These are phyloP conservation scores for Trichoderma sp. DNA, from an alignment of 2,329 filamentous ascomycete genomes.

Conservation along the genomic window DNA sequence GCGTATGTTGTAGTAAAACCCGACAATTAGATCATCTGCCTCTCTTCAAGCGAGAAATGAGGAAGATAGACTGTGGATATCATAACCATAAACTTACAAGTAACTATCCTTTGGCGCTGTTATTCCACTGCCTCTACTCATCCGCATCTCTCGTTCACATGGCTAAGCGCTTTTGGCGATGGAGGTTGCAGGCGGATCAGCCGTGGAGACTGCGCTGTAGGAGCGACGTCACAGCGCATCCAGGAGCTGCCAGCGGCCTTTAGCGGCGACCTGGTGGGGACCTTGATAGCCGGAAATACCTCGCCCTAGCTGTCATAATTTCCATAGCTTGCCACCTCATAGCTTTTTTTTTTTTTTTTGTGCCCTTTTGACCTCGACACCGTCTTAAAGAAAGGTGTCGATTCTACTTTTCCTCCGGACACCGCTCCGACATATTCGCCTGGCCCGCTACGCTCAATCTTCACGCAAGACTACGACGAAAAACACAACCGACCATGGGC, in stretches of 20 bases:
- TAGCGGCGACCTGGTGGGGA: conserved; percentile 8
- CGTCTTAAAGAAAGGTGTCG: background rate
- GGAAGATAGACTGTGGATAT: no score
- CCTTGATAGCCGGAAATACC: background rate
- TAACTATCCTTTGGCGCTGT: no score
- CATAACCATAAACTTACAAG: no score
- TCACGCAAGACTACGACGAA: background rate
- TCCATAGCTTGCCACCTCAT: background rate
- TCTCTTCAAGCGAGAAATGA: no score
- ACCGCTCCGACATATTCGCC: background rate
- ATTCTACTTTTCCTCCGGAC: background rate
- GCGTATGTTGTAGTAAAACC: background rate
- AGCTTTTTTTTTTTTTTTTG: background rate
- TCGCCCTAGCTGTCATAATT: conserved; percentile 3
- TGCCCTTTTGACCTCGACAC: background rate
- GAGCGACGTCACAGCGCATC: conserved; percentile 25
- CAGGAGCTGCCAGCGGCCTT: conserved; percentile 6
- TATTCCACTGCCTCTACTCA: background rate
- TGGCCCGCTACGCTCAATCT: background rate
- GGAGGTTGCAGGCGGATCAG: conserved; percentile 4
- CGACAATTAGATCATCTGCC: no score
- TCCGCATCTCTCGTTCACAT: background rate
- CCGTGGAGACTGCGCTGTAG: conserved; percentile 4
- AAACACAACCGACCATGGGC: conserved; percentile 16
- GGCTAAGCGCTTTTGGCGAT: background rate